Base-by-base conservation (phyloP, 1,284 basidiomycete genomes). In the Hymenochaete sp. region DNA sequence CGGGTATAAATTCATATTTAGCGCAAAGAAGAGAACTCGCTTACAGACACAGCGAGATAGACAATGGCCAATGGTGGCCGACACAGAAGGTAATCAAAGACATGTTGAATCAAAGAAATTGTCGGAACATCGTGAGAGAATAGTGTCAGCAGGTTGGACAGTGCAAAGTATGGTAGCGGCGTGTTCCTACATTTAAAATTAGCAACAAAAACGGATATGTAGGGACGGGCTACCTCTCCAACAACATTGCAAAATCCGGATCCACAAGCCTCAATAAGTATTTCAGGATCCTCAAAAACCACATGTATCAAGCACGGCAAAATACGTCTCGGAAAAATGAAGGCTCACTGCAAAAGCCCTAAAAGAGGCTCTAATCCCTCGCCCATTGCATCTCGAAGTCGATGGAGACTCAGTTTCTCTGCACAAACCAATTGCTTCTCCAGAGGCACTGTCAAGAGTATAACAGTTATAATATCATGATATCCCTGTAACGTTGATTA, bases 111-210 rank as follows among this genome's bases (percentile, higher is more conserved):
- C 18, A 92, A 75, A 2, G 80, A 72, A 18, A 93, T 71, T 0
- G 83, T 86, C 7, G 90, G 87, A 47, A 90, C 73, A 56, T 95
- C 91, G 61, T 97, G 93, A 4, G 92, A 82, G 62, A 96, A 88
- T 24, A 96, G 71, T 0, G 92, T 95, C 29, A 97, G 68, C 29
- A 96, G 75, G 67, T 93, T 91, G 9, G 91, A 88, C 6, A 97
- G 73, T 0, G 91, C 89, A 59, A 86, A 92, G 61, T 86, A 90
- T 0, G 89, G 90, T 2, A 91, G 66, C 0, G 82, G 79, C 0
- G 82, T 73, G 18, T 66, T 65, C 39, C 74, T 75, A 48, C 28
- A 42, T n/a, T 5, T 44, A 45, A 25, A 18, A 32, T 50, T 22
- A 53, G 39, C 48, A 40, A 22, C n/a, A n/a, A n/a, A n/a, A n/a